These are phyloP conservation scores for Malus hybrid DNA, from an alignment of 331 rosid genomes.

Conservation along the genomic window DNA sequence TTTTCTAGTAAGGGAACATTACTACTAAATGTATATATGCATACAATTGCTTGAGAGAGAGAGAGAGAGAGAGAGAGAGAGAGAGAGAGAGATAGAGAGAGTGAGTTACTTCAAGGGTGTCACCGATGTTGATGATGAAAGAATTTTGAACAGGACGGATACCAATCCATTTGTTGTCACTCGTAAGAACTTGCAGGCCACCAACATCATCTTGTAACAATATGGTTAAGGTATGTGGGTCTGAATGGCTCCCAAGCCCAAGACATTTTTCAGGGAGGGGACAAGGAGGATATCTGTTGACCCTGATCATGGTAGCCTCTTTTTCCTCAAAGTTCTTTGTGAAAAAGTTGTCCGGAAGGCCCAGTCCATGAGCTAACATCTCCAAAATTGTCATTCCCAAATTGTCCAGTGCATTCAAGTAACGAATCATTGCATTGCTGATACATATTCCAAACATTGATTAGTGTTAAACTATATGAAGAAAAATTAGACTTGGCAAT, in stretches of 20 bases:
- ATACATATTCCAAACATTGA: neutral
- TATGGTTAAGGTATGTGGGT: conserved; percentile 15
- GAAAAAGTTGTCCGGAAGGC: conserved; percentile 5
- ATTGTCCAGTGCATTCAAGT: conserved; percentile 11
- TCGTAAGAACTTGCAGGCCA: conserved; percentile 7
- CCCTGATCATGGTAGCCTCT: conserved; percentile 12
- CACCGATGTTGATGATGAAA: conserved; percentile 16
- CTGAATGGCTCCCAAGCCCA: conserved; percentile 23
- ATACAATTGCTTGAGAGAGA: neutral
- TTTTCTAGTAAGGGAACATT: neutral
- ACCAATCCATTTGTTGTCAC: conserved; percentile 12
- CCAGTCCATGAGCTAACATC: conserved; percentile 16
- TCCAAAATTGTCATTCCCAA: conserved; percentile 13
- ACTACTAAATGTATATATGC: neutral
- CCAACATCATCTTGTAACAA: conserved; percentile 14
- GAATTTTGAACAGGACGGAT: conserved; percentile 14
- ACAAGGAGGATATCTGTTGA: conserved; percentile 14
- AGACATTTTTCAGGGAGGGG: conserved; percentile 20
- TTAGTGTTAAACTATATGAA: neutral
- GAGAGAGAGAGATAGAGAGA: neutral
- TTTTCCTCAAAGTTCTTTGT: conserved; percentile 4
- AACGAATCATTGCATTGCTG: conserved; percentile 7
- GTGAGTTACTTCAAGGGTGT: conserved; percentile 8
- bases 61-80: too few species aligned
- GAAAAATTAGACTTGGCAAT: too few species aligned